Evolutionary conservation across 306 rosid species (phyloP).

Genomic region (Cucumis melo): DNA sequence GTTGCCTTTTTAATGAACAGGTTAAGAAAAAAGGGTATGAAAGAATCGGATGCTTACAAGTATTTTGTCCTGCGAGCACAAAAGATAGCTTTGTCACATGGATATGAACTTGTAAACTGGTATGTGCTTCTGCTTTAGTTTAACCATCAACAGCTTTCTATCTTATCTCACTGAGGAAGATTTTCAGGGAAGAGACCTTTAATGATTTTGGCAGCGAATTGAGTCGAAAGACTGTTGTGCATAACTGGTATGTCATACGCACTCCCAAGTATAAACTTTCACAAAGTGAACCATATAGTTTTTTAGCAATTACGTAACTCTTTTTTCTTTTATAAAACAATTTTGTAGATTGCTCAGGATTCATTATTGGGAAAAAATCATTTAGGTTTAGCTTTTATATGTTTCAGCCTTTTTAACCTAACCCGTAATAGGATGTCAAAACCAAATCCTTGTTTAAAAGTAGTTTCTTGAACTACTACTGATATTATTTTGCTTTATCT

Average conservation of each 20-base stretch:
- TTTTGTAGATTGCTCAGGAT: background rate
- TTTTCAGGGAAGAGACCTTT: slow-evolving; percentile 36
- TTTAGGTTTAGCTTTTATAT: background rate
- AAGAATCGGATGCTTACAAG: slow-evolving; percentile 21
- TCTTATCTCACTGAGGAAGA: background rate
- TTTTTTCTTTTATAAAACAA: background rate
- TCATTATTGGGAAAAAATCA: background rate
- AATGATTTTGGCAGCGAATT: slow-evolving; percentile 24
- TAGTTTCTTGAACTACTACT: background rate
- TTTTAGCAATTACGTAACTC: background rate
- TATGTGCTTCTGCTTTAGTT: slow-evolving; percentile 4
- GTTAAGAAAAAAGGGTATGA: slow-evolving; percentile 15
- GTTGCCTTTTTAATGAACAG: slow-evolving; percentile 9
- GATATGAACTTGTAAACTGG: slow-evolving; percentile 34
- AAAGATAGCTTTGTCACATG: slow-evolving; percentile 27
- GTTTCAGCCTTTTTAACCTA: background rate
- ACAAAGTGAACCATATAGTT: background rate
- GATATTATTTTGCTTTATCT: background rate
- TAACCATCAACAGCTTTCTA: background rate
- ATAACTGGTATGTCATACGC: slow-evolving; percentile 25
- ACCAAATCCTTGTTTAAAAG: background rate
- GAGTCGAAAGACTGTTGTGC: slow-evolving; percentile 33
- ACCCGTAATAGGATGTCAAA: background rate
- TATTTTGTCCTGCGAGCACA: slow-evolving; percentile 33
- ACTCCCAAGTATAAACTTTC: background rate